Evolutionary conservation across 345 rosid species (phyloP), one percentile per base, ranked within the genome.

Genomic region (Pugionium cornutum): DNA sequence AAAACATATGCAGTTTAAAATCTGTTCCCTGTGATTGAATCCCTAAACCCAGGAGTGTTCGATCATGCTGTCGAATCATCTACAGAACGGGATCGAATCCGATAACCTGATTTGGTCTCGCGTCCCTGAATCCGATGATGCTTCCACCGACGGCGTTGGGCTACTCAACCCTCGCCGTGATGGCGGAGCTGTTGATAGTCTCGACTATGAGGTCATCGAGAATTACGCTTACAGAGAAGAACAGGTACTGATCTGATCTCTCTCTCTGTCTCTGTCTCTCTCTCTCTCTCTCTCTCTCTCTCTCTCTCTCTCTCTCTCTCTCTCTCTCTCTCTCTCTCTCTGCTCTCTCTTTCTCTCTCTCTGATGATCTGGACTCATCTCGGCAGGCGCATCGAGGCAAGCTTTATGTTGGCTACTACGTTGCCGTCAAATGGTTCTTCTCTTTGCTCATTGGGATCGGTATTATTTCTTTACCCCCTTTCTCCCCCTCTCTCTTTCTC

Each of bases 171-270:
- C 78, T 53, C 56, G 74, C 40, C 64, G 78, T 18, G 72, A 74
- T 62, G 81, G 77, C 5, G 69, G 70, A 46, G 70, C 67, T 44
- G 91, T 84, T 6, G 89, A 86, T 71, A 92, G 99, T 55, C 99
- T 94, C 44, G 99, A 94, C 52, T 94, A 94, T 37, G 97, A 88
- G 79, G 97, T 90, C 30, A 81, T 90, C 52, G 99, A 94, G 86
- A 94, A 94, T 78, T 51, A 84, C 32, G 97, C 92, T 7, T 94
- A 94, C 68, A 77, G 99, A 74, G 92, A 94, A 81, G 95, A 94
- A 43, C 97, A 76, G 86, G 98, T 92, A 49, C 2, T 28, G 62
- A 44, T 46, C 41, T 8, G 39, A 33, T 55, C 60, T 59, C 31
- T 62, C 29, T 61, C 4, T 35, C 18, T 45, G 2, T 40, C 58